Conservation (phyloP, 768 basidiomycete genomes). For the Auricularia cornea region DNA sequence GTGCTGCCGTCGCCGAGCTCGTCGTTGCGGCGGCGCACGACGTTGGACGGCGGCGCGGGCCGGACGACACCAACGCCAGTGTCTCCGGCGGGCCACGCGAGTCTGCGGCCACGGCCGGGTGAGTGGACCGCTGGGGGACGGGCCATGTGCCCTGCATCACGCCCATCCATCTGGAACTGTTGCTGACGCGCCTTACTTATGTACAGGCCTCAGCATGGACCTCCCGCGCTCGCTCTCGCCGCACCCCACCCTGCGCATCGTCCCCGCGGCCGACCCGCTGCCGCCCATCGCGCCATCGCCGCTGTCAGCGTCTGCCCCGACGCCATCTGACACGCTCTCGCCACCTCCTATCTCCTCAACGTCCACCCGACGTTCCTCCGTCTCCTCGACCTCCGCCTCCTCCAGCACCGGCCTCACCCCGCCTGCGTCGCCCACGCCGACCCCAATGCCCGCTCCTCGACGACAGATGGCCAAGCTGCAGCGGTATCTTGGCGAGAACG, state of each 20-base stretch:
- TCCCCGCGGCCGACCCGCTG: background rate
- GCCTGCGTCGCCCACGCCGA: background rate
- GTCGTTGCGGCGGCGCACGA: background rate
- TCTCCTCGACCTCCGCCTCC: too few relatives aligned
- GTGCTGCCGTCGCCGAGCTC: too few relatives aligned
- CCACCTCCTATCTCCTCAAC: background rate
- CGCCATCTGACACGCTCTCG: background rate
- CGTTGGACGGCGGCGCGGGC: background rate
- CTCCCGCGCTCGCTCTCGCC: background rate
- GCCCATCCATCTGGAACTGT: too few relatives aligned
- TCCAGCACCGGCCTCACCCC: background rate
- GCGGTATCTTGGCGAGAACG: conserved; percentile 49
- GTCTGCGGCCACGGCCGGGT: too few relatives aligned
- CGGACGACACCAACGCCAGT: too few relatives aligned
- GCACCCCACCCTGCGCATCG: background rate
- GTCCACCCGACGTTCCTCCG: background rate
- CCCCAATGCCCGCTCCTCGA: background rate
- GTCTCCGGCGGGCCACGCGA: too few relatives aligned
- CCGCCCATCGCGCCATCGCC: background rate
- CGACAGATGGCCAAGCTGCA: conserved; percentile 43
- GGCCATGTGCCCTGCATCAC: too few relatives aligned
- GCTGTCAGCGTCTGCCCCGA: background rate
- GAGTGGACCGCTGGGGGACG: too few relatives aligned
- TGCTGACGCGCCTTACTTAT: too few relatives aligned
- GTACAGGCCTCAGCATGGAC: background rate